Base-by-base conservation (phyloP, 2,329 filamentous ascomycete species). In the Microsporum audouinii region DNA sequence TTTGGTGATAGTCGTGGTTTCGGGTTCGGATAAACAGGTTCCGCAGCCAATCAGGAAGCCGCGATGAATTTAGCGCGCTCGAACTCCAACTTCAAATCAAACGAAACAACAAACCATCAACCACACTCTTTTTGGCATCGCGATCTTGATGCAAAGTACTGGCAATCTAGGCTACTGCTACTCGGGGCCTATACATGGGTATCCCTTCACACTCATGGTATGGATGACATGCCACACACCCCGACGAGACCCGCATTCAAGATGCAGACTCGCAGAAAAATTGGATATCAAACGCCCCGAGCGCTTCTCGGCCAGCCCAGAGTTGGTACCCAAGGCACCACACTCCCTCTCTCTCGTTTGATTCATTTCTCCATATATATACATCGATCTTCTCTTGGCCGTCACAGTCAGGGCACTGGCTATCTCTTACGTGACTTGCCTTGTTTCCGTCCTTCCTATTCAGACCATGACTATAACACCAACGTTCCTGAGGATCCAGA, bases 71-170 rank as follows among this genome's bases (percentile, higher is more conserved):
- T 55, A 36, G 49, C 49, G 49, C 33, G 14, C 27, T 36, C 29
- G 17, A 55, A 55, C 31, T 36, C 49, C 49, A 55, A 55, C 49
- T 36, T 55, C 49, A 47, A 47, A 55, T 55, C 49, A 55, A 55
- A 55, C 49, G 27, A 36, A 36, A 36, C 49, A 36, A 17, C 49
- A 12, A 47, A n/a, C 49, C 49, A 34, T 55, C 49, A 23, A 23
- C 17, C 17, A 23, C 17, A 55, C 39, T n/a, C 39, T 36, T 14
- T 55, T 31, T 36, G 49, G 49, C 49, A 55, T 55, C 49, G 31
- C 49, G 49, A 55, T 55, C 49, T 55, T 55, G 49, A 53, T 29
- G 49, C 31, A 55, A 36, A 34, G 49, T 34, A 34, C 49, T 55
- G 5, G 33, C 49, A 55, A 55, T 34, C 49, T 55, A 55, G 49